Conservation (phyloP, 73 alveolate species). For the Diophrys appendiculata region DNA sequence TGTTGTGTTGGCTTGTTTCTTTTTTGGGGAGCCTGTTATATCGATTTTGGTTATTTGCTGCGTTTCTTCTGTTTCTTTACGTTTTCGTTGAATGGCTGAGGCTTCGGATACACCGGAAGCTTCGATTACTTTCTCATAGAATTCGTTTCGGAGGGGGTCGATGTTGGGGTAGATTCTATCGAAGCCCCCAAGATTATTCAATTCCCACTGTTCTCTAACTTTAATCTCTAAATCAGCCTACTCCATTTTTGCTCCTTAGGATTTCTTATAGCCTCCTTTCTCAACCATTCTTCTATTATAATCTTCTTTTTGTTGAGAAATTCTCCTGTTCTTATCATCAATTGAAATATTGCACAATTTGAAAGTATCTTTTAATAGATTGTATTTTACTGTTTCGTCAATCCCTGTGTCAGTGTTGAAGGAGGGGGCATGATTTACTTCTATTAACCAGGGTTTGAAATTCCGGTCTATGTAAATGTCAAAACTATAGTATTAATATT, state of each 20-base stretch:
- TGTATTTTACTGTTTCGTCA: constrained; percentile 58
- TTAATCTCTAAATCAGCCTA: constrained; percentile 13
- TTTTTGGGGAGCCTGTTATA: not conserved
- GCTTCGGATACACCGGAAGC: not conserved
- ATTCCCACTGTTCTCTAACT: constrained; percentile 35
- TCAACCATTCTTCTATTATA: constrained; percentile 26
- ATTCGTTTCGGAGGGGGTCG: constrained; percentile 1
- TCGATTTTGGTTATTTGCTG: not conserved
- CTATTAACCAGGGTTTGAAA: constrained; percentile 71
- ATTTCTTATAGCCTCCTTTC: constrained; percentile 36
- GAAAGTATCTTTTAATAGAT: constrained; percentile 55
- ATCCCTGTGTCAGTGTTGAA: constrained; percentile 74
- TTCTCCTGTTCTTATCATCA: constrained; percentile 24
- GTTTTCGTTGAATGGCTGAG: not conserved
- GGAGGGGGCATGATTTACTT: constrained; percentile 88
- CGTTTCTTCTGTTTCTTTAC: not conserved
- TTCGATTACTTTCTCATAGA: constrained; percentile 28
- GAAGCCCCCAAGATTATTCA: constrained; percentile 49
- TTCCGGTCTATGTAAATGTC: constrained; percentile 61
- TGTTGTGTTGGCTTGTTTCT: not conserved
- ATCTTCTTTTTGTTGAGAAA: constrained; percentile 29
- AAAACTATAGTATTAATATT: constrained; percentile 5
- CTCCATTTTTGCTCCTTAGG: constrained; percentile 9
- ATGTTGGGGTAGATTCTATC: constrained; percentile 34
- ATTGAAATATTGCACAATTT: constrained; percentile 47